phyloP scores from a whole-genome alignment of 2,329 filamentous ascomycete genomes.

The Aspergillus pseudoglaucus region DNA sequence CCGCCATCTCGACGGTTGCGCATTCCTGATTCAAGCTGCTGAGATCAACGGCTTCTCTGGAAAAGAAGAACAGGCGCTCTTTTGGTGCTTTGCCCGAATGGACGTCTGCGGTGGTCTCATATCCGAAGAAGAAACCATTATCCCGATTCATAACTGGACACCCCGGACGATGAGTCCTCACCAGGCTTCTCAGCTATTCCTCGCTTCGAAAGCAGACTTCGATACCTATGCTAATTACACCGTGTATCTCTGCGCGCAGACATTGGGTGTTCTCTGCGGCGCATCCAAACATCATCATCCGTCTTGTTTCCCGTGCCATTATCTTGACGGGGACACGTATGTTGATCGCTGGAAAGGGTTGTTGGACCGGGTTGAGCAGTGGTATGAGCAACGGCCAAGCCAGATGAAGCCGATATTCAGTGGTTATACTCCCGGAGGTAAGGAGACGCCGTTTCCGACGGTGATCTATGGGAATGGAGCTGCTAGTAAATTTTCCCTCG shows the following conservation, averaged over 20 bases:
- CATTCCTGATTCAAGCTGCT: constrained; percentile 45
- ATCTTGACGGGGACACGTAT: constrained; percentile 14
- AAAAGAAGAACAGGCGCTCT: constrained; percentile 46
- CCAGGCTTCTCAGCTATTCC: constrained; percentile 17
- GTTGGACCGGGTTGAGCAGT: constrained; percentile 36
- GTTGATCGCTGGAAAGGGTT: constrained; percentile 34
- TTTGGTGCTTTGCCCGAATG: constrained; percentile 53
- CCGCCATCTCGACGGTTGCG: constrained; percentile 48
- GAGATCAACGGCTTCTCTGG: constrained; percentile 48
- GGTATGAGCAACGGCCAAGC: constrained; percentile 30
- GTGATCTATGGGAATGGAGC: constrained; percentile 21
- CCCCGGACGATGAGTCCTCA: constrained; percentile 16
- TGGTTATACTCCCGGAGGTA: constrained; percentile 9
- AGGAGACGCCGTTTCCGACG: constrained; percentile 18
- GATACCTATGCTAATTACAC: constrained; percentile 48
- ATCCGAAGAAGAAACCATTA: constrained; percentile 46
- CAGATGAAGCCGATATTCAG: constrained; percentile 24
- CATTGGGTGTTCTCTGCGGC: constrained; percentile 34
- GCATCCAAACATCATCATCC: constrained; percentile 8
- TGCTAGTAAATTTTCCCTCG: constrained; percentile 15
- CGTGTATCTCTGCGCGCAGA: constrained; percentile 44
- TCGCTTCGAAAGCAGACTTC: constrained; percentile 27
- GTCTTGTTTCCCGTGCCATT: constrained; percentile 10
- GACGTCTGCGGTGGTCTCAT: constrained; percentile 50
- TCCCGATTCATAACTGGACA: constrained; percentile 44